These are phyloP conservation scores for Pachysolen tannophilus DNA, from an alignment of 805 yeast genomes.

Conservation along the genomic window DNA sequence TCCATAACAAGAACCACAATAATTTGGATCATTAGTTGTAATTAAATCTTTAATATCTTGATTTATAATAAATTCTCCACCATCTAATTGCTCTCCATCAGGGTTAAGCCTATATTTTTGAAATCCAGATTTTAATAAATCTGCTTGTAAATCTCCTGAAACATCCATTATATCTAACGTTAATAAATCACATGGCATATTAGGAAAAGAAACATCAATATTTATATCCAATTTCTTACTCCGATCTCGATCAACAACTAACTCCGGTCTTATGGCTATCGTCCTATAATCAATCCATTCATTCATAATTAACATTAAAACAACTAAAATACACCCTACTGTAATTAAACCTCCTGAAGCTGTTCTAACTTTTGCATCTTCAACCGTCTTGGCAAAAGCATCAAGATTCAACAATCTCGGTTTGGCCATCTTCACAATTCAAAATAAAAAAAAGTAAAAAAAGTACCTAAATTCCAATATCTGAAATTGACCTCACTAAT, in stretches of 20 bases:
- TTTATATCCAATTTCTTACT: conserved; percentile 70
- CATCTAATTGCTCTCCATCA: conserved; percentile 38
- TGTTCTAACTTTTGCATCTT: conserved; percentile 85
- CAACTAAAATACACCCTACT: conserved; percentile 53
- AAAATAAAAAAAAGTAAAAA: too few relatives aligned
- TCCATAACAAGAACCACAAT: conserved; percentile 92
- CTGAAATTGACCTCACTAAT: too few relatives aligned
- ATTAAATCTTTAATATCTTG: conserved; percentile 16
- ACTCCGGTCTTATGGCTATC: conserved; percentile 67
- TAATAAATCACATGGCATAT: conserved; percentile 76
- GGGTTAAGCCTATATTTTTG: conserved; percentile 54
- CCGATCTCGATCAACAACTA: conserved; percentile 81
- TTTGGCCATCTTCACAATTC: conserved; percentile 18
- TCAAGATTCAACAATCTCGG: conserved; percentile 53
- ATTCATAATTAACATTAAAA: conserved; percentile 52
- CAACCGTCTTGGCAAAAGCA: conserved; percentile 91
- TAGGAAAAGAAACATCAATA: conserved; percentile 76
- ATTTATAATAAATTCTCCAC: conserved; percentile 23
- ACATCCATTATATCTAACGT: conserved; percentile 85
- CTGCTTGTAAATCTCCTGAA: conserved; percentile 76
- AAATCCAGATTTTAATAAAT: conserved; percentile 64
- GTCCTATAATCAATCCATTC: conserved; percentile 73
- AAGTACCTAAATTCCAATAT: too few relatives aligned
- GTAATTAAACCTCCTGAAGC: conserved; percentile 89
- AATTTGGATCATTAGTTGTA: conserved; percentile 23